A percentile compares a stretch with the other conserved stretches of the same genome.
Evolutionary conservation across 257 asterid genomes (phyloP).

Genomic region (Solanum paucissectum): DNA sequence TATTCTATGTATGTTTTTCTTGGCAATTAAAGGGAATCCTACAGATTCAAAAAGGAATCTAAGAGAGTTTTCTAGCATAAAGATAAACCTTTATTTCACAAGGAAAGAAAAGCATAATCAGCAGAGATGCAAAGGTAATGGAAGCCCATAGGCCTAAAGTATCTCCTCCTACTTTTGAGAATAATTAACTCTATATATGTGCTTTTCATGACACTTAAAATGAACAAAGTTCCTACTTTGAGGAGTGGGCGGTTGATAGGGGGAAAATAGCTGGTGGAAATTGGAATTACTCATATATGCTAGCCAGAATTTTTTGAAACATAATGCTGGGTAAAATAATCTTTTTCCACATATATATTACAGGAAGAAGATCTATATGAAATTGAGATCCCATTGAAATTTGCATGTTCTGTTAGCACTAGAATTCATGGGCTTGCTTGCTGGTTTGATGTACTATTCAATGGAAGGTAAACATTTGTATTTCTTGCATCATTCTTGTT

Average conservation of each 20-base stretch:
- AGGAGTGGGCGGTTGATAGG: neutral
- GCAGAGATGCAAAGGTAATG: neutral
- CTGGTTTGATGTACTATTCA: constrained; percentile 93
- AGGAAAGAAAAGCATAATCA: neutral
- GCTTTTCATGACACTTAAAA: neutral
- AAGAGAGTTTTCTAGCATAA: neutral
- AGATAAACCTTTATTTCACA: neutral
- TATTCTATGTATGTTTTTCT: neutral
- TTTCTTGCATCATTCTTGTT: neutral
- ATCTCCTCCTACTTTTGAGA: neutral
- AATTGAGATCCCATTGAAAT: constrained; percentile 73
- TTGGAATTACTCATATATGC: neutral
- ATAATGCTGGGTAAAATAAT: neutral
- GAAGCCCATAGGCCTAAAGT: neutral
- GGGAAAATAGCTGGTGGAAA: neutral
- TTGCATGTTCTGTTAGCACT: constrained; percentile 61
- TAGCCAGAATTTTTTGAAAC: neutral
- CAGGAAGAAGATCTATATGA: constrained; percentile 97
- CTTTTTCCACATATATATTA: neutral
- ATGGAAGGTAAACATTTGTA: constrained; percentile 61
- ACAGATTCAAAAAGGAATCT: neutral
- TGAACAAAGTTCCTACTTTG: neutral
- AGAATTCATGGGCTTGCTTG: constrained; percentile 95
- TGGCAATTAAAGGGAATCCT: neutral
- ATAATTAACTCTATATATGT: neutral